Evolutionary conservation across 768 basidiomycete genomes (phyloP), one percentile per base, ranked within the genome.

Genomic region (Hypholoma sublateritium): DNA sequence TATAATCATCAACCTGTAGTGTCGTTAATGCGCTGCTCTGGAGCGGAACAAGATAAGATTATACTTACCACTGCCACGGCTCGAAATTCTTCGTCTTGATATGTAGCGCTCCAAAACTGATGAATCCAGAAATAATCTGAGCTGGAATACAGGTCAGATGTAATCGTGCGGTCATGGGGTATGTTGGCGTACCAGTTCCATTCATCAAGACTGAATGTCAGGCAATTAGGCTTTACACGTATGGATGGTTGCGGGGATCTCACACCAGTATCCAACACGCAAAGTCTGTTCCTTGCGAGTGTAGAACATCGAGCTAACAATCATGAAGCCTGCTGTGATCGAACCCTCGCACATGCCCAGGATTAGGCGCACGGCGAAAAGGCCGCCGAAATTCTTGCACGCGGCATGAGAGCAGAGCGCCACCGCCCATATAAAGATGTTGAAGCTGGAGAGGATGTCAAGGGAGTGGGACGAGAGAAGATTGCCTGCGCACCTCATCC

Each of bases 291-390:
- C 89, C 6, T 69, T 82, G 50, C 85, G 79, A 0, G 87, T 89
- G 62, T 90, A 90, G 63, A 90, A 91, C 88, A 90, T 89, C 25
- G 85, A 82, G 37, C 76, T 88, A 54, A 90, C 84, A 49, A 91
- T 86, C 79, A 91, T 70, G 68, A 91, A 89, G 0, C 88, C 89
- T 1, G 90, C 85, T 0, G 89, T 90, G 61, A 88, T 83, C 4
- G 76, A 76, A 14, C 79, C 88, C 69, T 92, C 89, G 64, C 88
- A 91, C 71, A 84, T 80, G 32, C 89, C 89, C 5, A 91, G 70
- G 19, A 91, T 73, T 13, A 89, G 60, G 14, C 89, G 80, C 21
- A 84, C 83, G 13, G 77, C 78, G 54, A 91, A 82, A 1, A 91
- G 74, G 1, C 80, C 83, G 0, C 79, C 80, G 61, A 90, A 91